Evolutionary conservation across 345 rosid species (phyloP).

Genomic region (Populus tremula): DNA sequence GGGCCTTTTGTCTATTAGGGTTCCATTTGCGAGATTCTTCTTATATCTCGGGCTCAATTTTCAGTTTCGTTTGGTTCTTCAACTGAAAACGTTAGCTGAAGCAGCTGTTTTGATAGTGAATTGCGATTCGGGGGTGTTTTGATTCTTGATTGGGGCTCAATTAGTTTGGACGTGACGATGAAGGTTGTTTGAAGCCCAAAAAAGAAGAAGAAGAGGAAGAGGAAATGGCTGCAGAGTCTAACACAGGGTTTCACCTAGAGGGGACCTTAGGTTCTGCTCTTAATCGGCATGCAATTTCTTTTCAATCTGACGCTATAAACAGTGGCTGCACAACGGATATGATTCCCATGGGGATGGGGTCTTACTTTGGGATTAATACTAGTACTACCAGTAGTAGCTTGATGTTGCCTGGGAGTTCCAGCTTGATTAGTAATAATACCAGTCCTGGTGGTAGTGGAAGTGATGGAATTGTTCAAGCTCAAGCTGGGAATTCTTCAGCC

Average conservation of each 20-base stretch:
- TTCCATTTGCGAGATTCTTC: not conserved
- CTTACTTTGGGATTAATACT: slow-evolving; percentile 38
- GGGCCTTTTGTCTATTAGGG: not conserved
- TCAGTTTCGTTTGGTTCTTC: not conserved
- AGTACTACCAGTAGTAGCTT: slow-evolving; percentile 15
- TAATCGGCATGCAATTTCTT: slow-evolving; percentile 50
- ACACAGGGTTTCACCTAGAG: slow-evolving; percentile 42
- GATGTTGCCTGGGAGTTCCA: slow-evolving; percentile 38
- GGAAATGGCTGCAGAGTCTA: slow-evolving; percentile 65
- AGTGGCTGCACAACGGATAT: slow-evolving; percentile 41
- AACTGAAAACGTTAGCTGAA: not conserved
- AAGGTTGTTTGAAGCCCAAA: not conserved
- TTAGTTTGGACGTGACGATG: not conserved
- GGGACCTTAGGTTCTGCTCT: slow-evolving; percentile 35
- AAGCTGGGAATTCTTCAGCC: slow-evolving; percentile 27
- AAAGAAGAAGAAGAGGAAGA: not conserved
- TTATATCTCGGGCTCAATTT: not conserved
- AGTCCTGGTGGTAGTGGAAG: not conserved
- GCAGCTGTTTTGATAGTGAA: not conserved
- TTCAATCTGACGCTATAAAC: slow-evolving; percentile 42
- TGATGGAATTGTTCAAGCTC: slow-evolving; percentile 22
- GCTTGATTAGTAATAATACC: slow-evolving; percentile 26
- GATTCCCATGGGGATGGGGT: slow-evolving; percentile 47
- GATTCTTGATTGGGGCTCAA: not conserved
- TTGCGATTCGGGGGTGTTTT: not conserved